phyloP scores from a whole-genome alignment of 208 protist species.

The Porcisia deanei region DNA sequence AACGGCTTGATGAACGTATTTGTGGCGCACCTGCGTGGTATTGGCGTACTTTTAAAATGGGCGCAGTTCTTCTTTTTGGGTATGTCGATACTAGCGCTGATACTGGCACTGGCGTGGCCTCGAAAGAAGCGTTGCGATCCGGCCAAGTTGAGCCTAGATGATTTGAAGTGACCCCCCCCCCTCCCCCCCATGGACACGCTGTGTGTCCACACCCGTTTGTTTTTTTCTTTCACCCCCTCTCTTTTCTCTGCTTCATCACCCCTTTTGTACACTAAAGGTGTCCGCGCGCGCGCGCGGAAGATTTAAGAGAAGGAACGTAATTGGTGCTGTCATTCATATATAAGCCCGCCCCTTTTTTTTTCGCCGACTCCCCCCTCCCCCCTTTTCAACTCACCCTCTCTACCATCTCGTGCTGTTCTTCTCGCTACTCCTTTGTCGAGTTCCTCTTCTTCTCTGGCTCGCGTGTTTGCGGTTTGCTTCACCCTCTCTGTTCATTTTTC shows the following conservation, averaged over 20 bases:
- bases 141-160: conserved; percentile 48
- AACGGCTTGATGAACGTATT: conserved; percentile 78
- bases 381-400: neutral
- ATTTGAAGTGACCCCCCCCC: conserved; percentile 6
- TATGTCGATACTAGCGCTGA: conserved; percentile 50
- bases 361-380: neutral
- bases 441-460: neutral
- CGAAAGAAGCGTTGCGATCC: conserved; percentile 47
- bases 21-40: conserved; percentile 66
- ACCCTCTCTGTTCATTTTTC: neutral
- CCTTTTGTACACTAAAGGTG: neutral
- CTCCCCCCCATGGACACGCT: neutral
- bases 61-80: conserved; percentile 70
- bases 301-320: no score
- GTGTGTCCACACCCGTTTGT: neutral
- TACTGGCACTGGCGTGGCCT: conserved; percentile 58
- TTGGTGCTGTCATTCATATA: no score
- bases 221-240: neutral
- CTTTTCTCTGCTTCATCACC: neutral
- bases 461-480: no score
- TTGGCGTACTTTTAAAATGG: conserved; percentile 72
- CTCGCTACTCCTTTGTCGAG: no score
- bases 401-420: no score
- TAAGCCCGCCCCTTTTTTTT: neutral
- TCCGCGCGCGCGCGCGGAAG: neutral